Percentiles rank a stretch among this genome's conserved stretches.
Evolutionary conservation across 2,329 filamentous ascomycete genomes (phyloP).

Genomic region (Aspergillus sp.): DNA sequence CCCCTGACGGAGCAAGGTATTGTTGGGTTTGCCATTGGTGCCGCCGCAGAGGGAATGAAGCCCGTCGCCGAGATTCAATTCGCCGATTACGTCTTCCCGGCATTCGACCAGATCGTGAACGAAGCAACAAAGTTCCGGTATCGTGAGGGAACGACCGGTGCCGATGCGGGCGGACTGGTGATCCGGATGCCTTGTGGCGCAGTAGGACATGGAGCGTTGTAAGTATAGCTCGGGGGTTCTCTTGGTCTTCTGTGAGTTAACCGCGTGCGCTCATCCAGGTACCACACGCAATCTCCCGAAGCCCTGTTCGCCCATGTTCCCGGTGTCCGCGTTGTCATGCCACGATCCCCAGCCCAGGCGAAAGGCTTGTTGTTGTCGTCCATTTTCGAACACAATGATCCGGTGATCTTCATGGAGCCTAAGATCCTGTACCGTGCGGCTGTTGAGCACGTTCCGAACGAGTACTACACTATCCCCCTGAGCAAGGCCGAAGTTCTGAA

Average conservation of each 20-base stretch:
- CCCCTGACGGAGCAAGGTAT: constrained; percentile 93
- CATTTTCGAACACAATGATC: constrained; percentile 74
- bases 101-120: constrained; percentile 92
- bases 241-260: neutral
- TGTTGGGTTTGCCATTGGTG: constrained; percentile 86
- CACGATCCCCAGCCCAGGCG: constrained; percentile 79
- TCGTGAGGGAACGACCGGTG: constrained; percentile 63
- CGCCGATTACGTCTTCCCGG: constrained; percentile 89
- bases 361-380: constrained; percentile 79
- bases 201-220: constrained; percentile 82
- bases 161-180: constrained; percentile 73
- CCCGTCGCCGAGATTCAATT: constrained; percentile 95
- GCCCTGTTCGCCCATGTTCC: constrained; percentile 85
- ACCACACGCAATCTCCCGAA: constrained; percentile 89
- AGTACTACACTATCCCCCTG: constrained; percentile 76
- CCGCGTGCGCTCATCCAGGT: constrained; percentile 31
- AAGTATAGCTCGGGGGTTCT: constrained; percentile 13
- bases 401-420: constrained; percentile 89
- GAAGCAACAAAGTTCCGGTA: constrained; percentile 88
- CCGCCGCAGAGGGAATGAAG: constrained; percentile 85
- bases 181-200: constrained; percentile 87
- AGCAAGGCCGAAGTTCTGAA: constrained; percentile 83
- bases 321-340: constrained; percentile 80
- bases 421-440: constrained; percentile 90
- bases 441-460: constrained; percentile 83